Base-by-base conservation (phyloP, 1,284 basidiomycete species). In the Cerioporus squamosus region DNA sequence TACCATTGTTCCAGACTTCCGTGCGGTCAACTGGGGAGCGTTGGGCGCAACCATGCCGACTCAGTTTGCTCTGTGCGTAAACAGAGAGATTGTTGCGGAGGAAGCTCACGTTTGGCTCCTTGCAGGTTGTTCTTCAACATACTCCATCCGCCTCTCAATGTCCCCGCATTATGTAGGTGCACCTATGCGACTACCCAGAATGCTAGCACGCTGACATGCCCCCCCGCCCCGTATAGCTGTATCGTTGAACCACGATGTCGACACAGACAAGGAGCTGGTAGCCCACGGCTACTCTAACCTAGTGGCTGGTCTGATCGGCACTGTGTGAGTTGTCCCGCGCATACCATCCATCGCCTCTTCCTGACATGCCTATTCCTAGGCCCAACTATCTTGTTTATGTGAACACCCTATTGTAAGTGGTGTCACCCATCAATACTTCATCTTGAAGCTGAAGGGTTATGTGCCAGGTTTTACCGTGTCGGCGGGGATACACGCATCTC, bases 251-350 rank as follows among this genome's bases (percentile, higher is more conserved):
- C 90, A 93, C 70, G 95, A 98, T 54, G 88, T 98, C 57, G 89
- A 98, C 67, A 96, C 96, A 2, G 91, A 99, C 71, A 88, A 90
- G 59, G 97, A 99, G 72, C 86, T 99, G 1, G 84, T 97, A 42
- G 95, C 87, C 1, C 97, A 99, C 71, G 97, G 97, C 5, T 88
- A 94, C 60, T 96, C 95, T 1, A 99, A 99, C 71, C 64, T 98
- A 5, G 74, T 91, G 0, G 86, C 95, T 1, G 96, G 95, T 2
- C 59, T 91, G 2, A 67, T 92, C 22, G 95, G 95, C 3, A 89
- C 90, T 4, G 94, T 94, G 86, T 90, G 75, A 48, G 86, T 75
- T 1, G n/a, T 24, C 7, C 18, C 14, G 24, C 46, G 7, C 31
- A 24, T 31, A 29, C 44, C 26, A 42, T 43, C 15, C 17, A 29